Conservation (phyloP, 768 basidiomycete genomes). For the Leccinum disarticulatum region DNA sequence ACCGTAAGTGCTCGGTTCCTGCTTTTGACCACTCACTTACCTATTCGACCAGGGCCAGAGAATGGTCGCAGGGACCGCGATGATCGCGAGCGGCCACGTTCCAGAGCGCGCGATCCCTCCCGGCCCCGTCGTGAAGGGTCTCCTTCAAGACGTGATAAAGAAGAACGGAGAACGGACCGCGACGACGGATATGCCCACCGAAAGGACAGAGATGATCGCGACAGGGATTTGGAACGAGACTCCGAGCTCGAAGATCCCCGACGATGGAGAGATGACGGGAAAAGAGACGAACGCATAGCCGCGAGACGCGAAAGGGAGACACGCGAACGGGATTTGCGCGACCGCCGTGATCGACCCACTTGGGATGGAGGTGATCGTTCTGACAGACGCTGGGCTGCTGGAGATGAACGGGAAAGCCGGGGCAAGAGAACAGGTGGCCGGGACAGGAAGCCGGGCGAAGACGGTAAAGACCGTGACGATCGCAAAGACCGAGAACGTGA, state of each 20-base stretch:
- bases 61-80: slow-evolving; percentile 54
- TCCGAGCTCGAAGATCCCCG: slow-evolving; percentile 65
- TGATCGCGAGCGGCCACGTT: slow-evolving; percentile 66
- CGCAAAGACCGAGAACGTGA: slow-evolving; percentile 60
- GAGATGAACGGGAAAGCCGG: slow-evolving; percentile 70
- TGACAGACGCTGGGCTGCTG: slow-evolving; percentile 50
- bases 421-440: slow-evolving; percentile 58
- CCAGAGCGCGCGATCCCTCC: slow-evolving; percentile 63
- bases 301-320: slow-evolving; percentile 53
- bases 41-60: slow-evolving; percentile 45
- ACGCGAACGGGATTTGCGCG: slow-evolving; percentile 43
- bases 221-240: slow-evolving; percentile 46
- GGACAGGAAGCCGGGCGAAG: slow-evolving; percentile 53
- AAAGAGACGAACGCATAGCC: slow-evolving; percentile 72
- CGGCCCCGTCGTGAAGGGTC: slow-evolving; percentile 60
- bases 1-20: slow-evolving; percentile 45
- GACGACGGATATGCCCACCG: slow-evolving; percentile 28
- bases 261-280: slow-evolving; percentile 82
- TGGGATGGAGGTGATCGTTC: slow-evolving; percentile 52
- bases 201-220: slow-evolving; percentile 39
- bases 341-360: slow-evolving; percentile 47
- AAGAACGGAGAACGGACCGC: slow-evolving; percentile 37
- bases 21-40: slow-evolving; percentile 3
- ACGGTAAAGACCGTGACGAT: slow-evolving; percentile 49
- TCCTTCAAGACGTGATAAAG: slow-evolving; percentile 47